phyloP scores from a whole-genome alignment of 345 rosid genomes.

The Eucalyptus cloeziana region DNA sequence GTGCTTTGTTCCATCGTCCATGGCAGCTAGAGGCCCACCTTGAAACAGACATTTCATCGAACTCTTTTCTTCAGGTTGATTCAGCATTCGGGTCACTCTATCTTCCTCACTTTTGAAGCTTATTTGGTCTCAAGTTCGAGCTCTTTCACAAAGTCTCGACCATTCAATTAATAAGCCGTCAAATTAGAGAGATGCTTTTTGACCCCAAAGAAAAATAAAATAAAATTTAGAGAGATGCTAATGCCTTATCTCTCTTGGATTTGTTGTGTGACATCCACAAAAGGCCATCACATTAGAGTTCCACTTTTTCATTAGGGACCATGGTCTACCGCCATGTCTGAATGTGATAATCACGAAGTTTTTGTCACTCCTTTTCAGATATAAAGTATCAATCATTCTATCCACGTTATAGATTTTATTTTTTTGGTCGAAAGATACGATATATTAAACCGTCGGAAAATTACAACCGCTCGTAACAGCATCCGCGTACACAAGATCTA shows the following conservation, averaged over 20 bases:
- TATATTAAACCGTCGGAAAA: too few species aligned
- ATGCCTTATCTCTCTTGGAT: not conserved
- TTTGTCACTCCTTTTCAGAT: not conserved
- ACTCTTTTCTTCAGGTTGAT: not conserved
- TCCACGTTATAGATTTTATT: not conserved
- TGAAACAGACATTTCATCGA: not conserved
- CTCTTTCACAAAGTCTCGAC: not conserved
- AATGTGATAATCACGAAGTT: not conserved
- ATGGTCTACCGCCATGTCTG: not conserved
- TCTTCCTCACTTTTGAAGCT: not conserved
- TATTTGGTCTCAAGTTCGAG: not conserved
- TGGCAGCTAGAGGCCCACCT: not conserved
- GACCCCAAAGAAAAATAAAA: too few species aligned
- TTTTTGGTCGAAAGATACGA: too few species aligned
- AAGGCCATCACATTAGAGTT: not conserved
- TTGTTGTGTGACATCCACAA: not conserved
- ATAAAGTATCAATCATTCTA: not conserved
- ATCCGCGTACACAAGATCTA: too few species aligned
- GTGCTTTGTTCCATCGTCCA: not conserved
- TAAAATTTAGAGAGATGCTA: not conserved
- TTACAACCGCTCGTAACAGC: too few species aligned
- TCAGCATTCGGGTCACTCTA: not conserved
- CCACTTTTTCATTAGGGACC: not conserved
- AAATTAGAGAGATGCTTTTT: not conserved
- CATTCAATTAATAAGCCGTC: not conserved